Conservation (phyloP, 2,329 filamentous ascomycete genomes). For the Ophiostoma ulmi region DNA sequence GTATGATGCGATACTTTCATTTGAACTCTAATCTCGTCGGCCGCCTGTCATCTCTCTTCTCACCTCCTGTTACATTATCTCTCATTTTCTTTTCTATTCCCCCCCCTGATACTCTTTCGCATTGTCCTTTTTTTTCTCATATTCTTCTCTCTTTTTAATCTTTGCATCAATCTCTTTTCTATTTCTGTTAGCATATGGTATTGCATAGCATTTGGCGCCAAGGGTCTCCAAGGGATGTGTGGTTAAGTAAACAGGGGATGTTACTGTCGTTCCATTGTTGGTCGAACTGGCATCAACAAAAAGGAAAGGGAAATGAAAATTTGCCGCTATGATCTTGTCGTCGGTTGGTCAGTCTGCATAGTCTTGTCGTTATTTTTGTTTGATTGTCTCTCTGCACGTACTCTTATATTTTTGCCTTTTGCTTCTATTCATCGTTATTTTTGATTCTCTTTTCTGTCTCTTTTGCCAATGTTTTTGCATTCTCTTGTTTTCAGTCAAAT, state of each 20-base stretch:
- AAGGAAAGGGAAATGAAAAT: neutral
- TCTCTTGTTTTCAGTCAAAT: neutral
- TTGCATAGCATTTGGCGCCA: conserved; percentile 18
- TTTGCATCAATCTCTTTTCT: neutral
- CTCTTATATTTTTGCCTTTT: neutral
- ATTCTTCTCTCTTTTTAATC: conserved; percentile 6
- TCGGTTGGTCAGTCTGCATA: conserved; percentile 3
- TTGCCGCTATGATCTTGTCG: neutral
- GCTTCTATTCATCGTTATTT: neutral
- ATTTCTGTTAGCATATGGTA: conserved; percentile 16
- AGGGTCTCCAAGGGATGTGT: conserved; percentile 9
- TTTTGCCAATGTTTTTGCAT: neutral
- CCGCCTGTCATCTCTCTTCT: neutral
- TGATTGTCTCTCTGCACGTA: neutral
- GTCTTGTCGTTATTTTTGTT: neutral
- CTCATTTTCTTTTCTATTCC: neutral
- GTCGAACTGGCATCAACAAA: neutral
- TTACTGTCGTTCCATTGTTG: neutral
- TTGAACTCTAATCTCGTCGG: neutral
- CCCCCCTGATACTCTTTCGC: neutral
- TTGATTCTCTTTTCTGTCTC: neutral
- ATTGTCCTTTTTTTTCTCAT: neutral
- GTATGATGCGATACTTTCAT: too few species aligned
- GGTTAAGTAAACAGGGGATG: conserved; percentile 1
- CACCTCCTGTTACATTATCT: neutral